Conservation (phyloP, 352 stramenopile species). For the Pythium grandisporangium region DNA sequence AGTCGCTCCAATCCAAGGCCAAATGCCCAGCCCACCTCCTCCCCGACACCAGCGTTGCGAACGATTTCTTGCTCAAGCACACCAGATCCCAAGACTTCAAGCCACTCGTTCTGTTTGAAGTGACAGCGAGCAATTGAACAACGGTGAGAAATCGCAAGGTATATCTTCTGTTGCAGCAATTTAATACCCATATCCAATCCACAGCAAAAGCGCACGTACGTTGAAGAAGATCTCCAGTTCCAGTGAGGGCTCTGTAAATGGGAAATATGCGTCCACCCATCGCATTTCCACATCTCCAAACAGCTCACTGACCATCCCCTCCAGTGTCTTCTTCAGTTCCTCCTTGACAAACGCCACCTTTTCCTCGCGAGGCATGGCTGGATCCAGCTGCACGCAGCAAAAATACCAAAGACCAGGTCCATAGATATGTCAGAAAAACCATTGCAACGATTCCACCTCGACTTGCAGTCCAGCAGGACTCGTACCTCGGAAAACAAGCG, state of each 20-base stretch:
- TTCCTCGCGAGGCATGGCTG: slow-evolving; percentile 45
- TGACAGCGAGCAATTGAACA: too few relatives aligned
- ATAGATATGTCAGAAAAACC: too few relatives aligned
- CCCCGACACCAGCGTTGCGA: slow-evolving; percentile 72
- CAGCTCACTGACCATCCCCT: slow-evolving; percentile 91
- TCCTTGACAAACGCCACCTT: slow-evolving; percentile 76
- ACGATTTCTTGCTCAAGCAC: slow-evolving; percentile 95
- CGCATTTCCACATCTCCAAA: slow-evolving; percentile 92
- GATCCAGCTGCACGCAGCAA: slow-evolving; percentile 40
- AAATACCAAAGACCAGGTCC: too few relatives aligned
- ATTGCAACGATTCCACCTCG: background rate
- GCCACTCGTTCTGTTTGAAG: slow-evolving; percentile 96
- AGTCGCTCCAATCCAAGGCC: slow-evolving; percentile 97
- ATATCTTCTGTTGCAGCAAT: too few relatives aligned
- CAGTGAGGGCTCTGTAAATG: slow-evolving; percentile 97
- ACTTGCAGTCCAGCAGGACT: background rate
- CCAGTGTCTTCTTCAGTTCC: slow-evolving; percentile 94
- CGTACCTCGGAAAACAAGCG: slow-evolving; percentile 88
- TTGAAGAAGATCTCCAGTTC: slow-evolving; percentile 99
- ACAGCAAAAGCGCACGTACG: slow-evolving; percentile 18
- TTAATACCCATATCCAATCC: too few relatives aligned
- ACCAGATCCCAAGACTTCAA: slow-evolving; percentile 98
- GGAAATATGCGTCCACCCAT: slow-evolving; percentile 99
- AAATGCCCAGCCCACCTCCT: slow-evolving; percentile 96
- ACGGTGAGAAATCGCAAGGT: too few relatives aligned